Evolutionary conservation across 2,329 filamentous ascomycete species (phyloP), one percentile per base, ranked within the genome.

Genomic region (Fusarium tuaranense): DNA sequence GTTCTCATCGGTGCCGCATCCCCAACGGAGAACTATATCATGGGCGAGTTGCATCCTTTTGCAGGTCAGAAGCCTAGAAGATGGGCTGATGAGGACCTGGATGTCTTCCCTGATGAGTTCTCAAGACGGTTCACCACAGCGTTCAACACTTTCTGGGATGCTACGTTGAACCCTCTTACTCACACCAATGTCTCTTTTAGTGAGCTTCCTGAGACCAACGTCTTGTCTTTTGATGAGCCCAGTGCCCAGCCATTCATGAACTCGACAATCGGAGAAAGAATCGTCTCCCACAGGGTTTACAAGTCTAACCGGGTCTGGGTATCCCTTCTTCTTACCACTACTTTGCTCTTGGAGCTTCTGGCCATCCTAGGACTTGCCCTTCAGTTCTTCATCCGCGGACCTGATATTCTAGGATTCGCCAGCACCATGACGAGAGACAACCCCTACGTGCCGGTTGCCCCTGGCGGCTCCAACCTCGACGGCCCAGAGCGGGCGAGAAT

Each of bases 61-160:
- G 36, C 51, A 18, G 63, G 48, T 2, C 32, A 59, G 2, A 38
- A 30, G 16, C 38, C n/a, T 8, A 14, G 51, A 8, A 18, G 7
- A 16, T 65, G 51, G 25, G 20, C 36, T 16, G 51, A 25, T 1
- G 14, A 3, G 6, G 51, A 46, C 36, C 25, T 58, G 16, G 18
- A n/a, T 55, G 51, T 55, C 27, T 58, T 36, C 22, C 55, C 55
- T 5, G 55, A 30, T 5, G 20, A 32, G 18, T 65, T 65, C 32
- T 65, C 63, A 2, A 41, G 53, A 8, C 51, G 63, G 16, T 36
- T 65, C 25, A 65, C 63, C 5, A 59, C 51, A n/a, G 63, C 63
- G 3, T 58, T 65, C 34, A 59, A 65, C 39, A 65, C 63, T 7
- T 65, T 59, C 27, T 65, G 63, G 63, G 22, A 39, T 13, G 48